These are phyloP conservation scores for Cryptococcus depauperatus DNA, from an alignment of 1,284 basidiomycete species.

Conservation along the genomic window DNA sequence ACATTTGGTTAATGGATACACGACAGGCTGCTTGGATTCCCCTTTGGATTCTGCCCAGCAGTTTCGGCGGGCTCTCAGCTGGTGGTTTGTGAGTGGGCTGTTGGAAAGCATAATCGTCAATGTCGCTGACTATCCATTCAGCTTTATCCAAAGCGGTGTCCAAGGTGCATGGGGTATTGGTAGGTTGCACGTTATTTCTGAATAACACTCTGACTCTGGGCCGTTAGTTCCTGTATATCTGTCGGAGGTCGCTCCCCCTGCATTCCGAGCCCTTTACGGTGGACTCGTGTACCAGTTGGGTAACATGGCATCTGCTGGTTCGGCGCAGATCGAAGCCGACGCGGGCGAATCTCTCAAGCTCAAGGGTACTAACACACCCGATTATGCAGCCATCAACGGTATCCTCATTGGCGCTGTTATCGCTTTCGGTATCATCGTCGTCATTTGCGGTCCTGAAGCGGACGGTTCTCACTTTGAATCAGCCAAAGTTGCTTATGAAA, in stretches of 20 bases:
- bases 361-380: constrained; percentile 52
- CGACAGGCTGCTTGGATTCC: constrained; percentile 45
- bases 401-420: constrained; percentile 65
- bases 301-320: constrained; percentile 74
- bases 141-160: constrained; percentile 72
- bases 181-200: too few relatives aligned
- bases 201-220: too few relatives aligned
- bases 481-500: constrained; percentile 67
- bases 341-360: constrained; percentile 45
- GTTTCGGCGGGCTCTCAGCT: constrained; percentile 35
- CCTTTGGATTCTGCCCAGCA: constrained; percentile 71
- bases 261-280: constrained; percentile 87
- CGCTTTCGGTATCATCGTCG: constrained; percentile 33
- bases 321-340: constrained; percentile 84
- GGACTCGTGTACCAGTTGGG: constrained; percentile 70
- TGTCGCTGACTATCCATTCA: neutral
- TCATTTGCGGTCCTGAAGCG: constrained; percentile 50
- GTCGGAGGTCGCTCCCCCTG: constrained; percentile 66
- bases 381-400: constrained; percentile 72
- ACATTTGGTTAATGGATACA: constrained; percentile 5
- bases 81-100: constrained; percentile 26
- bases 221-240: constrained; percentile 53
- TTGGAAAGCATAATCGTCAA: neutral
- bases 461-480: constrained; percentile 77
- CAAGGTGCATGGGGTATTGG: constrained; percentile 57